Evolutionary conservation across 768 basidiomycete genomes (phyloP), one percentile per base, ranked within the genome.

Genomic region (Panaeolus cyanescens): DNA sequence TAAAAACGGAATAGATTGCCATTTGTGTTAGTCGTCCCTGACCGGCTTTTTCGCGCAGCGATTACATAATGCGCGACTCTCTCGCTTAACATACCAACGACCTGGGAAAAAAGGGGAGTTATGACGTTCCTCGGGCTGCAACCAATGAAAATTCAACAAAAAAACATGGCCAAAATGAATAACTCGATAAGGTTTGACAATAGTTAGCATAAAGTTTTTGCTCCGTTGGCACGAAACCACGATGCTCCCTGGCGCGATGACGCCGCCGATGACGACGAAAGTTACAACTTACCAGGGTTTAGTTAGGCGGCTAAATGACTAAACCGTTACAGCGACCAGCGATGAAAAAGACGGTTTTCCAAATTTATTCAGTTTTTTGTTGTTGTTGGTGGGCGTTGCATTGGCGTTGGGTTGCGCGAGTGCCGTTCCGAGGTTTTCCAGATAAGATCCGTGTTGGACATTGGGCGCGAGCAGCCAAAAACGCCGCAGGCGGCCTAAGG

Each of bases 1-100:
- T 50, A 50, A 25, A 50, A 50, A 50, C 22, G 45, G 45, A 50
- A 50, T 28, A 50, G 45, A 50, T 50, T 50, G 45, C 45, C 45
- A 50, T 50, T 50, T 28, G 12, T 28, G 45, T 28, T 28, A 50
- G 1, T 50, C 25, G 45, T 50, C 45, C 45, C 45, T 50, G 45
- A 50, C 39, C 39, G 39, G 39, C 22, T 28, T 13, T 50, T 50
- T 22, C 1, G 10, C 39, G 39, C 39, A 42, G 39, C 25, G 3
- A 15, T 50, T 50, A 50, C 6, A 13, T 50, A 50, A 50, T 50
- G 10, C 25, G 30, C 45, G 45, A 50, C 10, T 10, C 30, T 10
- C 30, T 50, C 45, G 45, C 45, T 13, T 12, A 20, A 9, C 45
- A 25, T 50, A 50, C 13, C 45, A 15, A 50, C 45, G 45, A 28